phyloP scores from a whole-genome alignment of 2,329 filamentous ascomycete species.

The Cercospora sp. region DNA sequence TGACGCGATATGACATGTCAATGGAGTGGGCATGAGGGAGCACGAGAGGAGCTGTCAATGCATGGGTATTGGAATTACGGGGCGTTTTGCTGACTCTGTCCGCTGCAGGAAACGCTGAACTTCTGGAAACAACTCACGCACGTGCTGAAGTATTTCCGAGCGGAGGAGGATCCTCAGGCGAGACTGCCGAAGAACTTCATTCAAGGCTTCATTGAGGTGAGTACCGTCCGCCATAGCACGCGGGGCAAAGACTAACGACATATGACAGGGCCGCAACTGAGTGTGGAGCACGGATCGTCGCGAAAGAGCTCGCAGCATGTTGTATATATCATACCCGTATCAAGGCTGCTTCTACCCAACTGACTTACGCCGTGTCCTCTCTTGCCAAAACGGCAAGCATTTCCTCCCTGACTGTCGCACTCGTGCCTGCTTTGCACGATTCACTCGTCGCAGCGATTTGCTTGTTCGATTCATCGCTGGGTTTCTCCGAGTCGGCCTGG shows the following conservation, averaged over 20 bases:
- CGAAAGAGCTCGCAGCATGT: constrained; percentile 13
- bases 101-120: constrained; percentile 86
- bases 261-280: constrained; percentile 32
- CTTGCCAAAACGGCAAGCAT: neutral
- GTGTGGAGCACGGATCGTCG: neutral
- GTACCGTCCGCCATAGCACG: constrained; percentile 29
- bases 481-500: constrained; percentile 6
- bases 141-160: constrained; percentile 94
- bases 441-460: neutral
- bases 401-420: neutral
- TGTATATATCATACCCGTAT: constrained; percentile 35
- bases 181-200: constrained; percentile 88
- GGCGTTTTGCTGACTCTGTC: neutral
- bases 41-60: neutral
- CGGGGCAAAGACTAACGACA: constrained; percentile 10
- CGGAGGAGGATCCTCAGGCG: constrained; percentile 74
- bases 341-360: constrained; percentile 10
- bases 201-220: constrained; percentile 88
- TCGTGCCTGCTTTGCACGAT: neutral
- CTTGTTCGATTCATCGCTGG: neutral
- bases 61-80: too few species aligned
- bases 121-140: constrained; percentile 98
- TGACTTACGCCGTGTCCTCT: neutral
- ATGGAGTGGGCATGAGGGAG: neutral
- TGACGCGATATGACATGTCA: neutral